A percentile compares a stretch with the other conserved stretches of the same genome.
These are phyloP conservation scores for Xylogone sp. DNA, from an alignment of 2,329 filamentous ascomycete genomes.

Conservation along the genomic window DNA sequence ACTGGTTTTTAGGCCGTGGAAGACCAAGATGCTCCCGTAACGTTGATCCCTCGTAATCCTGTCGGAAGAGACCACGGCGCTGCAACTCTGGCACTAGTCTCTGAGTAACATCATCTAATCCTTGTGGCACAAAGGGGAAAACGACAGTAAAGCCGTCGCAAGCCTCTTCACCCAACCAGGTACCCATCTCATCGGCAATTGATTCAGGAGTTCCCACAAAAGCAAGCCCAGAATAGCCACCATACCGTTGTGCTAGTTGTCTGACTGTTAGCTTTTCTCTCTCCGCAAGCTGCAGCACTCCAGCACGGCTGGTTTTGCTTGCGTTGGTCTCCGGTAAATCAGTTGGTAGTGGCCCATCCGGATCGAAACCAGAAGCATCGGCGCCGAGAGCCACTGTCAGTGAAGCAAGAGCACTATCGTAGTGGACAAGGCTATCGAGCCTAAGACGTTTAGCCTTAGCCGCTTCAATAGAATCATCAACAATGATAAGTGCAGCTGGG, in stretches of 20 bases:
- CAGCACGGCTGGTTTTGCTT: slow-evolving; percentile 44
- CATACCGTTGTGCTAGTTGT: slow-evolving; percentile 47
- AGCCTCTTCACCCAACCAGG: slow-evolving; percentile 43
- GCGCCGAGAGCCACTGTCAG: slow-evolving; percentile 44
- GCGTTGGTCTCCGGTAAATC: slow-evolving; percentile 51
- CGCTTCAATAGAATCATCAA: slow-evolving; percentile 45
- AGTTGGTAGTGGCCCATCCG: slow-evolving; percentile 42
- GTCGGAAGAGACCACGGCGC: slow-evolving; percentile 44
- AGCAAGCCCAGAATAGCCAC: slow-evolving; percentile 45
- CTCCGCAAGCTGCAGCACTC: slow-evolving; percentile 40
- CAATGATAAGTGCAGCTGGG: slow-evolving; percentile 46
- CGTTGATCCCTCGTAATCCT: slow-evolving; percentile 49
- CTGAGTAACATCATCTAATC: slow-evolving; percentile 44
- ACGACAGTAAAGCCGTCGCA: slow-evolving; percentile 49
- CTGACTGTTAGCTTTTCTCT: slow-evolving; percentile 44
- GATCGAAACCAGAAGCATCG: slow-evolving; percentile 44
- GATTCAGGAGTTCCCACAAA: slow-evolving; percentile 47
- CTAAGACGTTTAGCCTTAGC: slow-evolving; percentile 44
- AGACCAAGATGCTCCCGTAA: slow-evolving; percentile 52
- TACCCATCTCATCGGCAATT: slow-evolving; percentile 45
- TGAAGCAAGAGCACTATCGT: slow-evolving; percentile 50
- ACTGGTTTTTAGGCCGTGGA: slow-evolving; percentile 34
- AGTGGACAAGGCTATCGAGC: slow-evolving; percentile 49
- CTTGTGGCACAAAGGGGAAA: slow-evolving; percentile 47
- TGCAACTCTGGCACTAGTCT: slow-evolving; percentile 47